phyloP scores from a whole-genome alignment of 352 stramenopile species.

The Phytophthora meadii region DNA sequence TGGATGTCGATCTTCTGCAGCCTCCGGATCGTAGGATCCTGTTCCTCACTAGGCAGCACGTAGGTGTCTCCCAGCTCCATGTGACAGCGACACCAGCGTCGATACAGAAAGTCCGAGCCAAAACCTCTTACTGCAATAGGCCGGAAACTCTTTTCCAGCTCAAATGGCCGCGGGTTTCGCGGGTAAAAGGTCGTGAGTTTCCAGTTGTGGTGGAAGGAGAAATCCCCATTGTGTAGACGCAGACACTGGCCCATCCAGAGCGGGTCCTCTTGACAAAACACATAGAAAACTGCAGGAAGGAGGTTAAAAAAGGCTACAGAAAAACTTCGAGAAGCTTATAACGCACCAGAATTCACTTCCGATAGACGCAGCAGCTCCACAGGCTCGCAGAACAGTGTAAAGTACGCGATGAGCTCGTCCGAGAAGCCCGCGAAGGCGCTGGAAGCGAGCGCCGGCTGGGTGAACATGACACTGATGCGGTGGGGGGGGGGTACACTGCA shows the following conservation, averaged over 20 bases:
- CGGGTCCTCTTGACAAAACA: slow-evolving; percentile 81
- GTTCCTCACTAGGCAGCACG: slow-evolving; percentile 44
- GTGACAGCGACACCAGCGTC: slow-evolving; percentile 85
- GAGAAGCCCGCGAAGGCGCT: slow-evolving; percentile 72
- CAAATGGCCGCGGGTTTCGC: slow-evolving; percentile 42
- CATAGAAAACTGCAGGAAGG: slow-evolving; percentile 69
- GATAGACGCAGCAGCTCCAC: slow-evolving; percentile 68
- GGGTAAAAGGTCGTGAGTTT: slow-evolving; percentile 86
- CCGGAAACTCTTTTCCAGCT: slow-evolving; percentile 30
- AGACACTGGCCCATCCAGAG: slow-evolving; percentile 88
- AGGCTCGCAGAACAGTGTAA: slow-evolving; percentile 74
- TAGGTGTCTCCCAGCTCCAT: slow-evolving; percentile 73
- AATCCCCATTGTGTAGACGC: slow-evolving; percentile 70
- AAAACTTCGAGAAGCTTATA: neutral
- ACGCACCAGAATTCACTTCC: slow-evolving; percentile 76
- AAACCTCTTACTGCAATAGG: slow-evolving; percentile 45
- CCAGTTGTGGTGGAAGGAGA: slow-evolving; percentile 72
- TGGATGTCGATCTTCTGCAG: slow-evolving; percentile 64
- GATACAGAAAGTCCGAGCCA: slow-evolving; percentile 83
- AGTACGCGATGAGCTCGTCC: slow-evolving; percentile 82
- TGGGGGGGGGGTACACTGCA: neutral
- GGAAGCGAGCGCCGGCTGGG: slow-evolving; percentile 58
- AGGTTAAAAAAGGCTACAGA: neutral
- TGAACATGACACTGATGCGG: slow-evolving; percentile 44
- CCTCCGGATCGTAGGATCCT: slow-evolving; percentile 54